Evolutionary conservation across 768 basidiomycete genomes (phyloP), one percentile per base, ranked within the genome.

Genomic region (Kwoniella dendrophila): DNA sequence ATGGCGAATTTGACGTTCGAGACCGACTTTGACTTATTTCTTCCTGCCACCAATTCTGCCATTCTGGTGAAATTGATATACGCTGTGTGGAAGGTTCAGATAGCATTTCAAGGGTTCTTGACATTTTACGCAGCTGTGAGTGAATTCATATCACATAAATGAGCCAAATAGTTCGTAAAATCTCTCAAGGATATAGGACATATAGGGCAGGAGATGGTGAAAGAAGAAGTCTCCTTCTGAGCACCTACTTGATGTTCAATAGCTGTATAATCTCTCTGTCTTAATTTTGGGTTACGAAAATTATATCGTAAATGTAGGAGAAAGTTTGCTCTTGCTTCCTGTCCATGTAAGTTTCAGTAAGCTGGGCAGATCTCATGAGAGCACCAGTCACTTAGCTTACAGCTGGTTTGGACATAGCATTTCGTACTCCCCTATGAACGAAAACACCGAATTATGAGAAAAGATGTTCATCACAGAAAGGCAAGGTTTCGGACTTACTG

Each of bases 241-340:
- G 1, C 6, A 65, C 75, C 56, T 36, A 73, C 78, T 69, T 76
- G 74, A 67, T 79, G 70, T 57, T 79, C 78, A 29, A 79, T 79
- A 2, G 78, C 78, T 8, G 72, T 72, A 47, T 76, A 72, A 57
- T 79, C 78, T 56, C 76, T 27, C 16, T 62, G 64, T 5, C 58
- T 56, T 12, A 79, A 51, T 33, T 49, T 61, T 14, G 78, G 78
- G 56, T 73, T 56, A 11, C 68, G 69, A 59, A 79, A 79, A 38
- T 71, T 73, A 58, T 77, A 76, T 50, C 74, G 56, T 22, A 76
- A 49, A 53, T 79, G 76, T 6, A 77, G 54, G 8, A 77, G 48
- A 43, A 79, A 79, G n/a, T 69, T 60, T 0, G 60, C 57, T 69
- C 73, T 61, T 3, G 65, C 63, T 51, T 68, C 71, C 71, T 74